Percentiles rank a stretch among this genome's conserved stretches.
phyloP scores from a whole-genome alignment of 352 stramenopile genomes.

The Globisporangium takayamanum region DNA sequence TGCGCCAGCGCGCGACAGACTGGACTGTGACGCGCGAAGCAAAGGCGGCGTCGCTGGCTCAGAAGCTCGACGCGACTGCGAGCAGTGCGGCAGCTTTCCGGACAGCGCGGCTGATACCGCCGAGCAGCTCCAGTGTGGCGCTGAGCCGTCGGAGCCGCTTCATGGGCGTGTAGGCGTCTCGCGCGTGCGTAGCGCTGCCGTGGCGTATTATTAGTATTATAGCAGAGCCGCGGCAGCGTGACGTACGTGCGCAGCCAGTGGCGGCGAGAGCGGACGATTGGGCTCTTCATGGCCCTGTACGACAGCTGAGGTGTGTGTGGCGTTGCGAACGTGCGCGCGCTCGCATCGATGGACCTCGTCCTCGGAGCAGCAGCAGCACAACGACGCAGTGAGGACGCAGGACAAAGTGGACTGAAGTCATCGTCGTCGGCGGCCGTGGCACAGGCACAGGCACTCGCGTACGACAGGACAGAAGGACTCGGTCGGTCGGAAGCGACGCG shows the following conservation, averaged over 20 bases:
- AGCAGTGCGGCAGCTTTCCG: neutral
- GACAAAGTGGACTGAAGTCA: too few relatives aligned
- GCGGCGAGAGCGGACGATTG: too few relatives aligned
- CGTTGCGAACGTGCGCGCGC: too few relatives aligned
- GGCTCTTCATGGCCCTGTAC: too few relatives aligned
- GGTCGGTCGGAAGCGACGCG: too few relatives aligned
- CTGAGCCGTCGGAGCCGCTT: slow-evolving; percentile 1
- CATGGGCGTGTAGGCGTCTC: neutral
- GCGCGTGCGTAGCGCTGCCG: neutral
- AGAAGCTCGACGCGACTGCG: slow-evolving; percentile 2
- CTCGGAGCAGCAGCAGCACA: too few relatives aligned
- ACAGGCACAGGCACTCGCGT: too few relatives aligned
- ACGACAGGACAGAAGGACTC: too few relatives aligned
- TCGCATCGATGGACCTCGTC: too few relatives aligned
- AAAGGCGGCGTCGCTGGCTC: slow-evolving; percentile 4
- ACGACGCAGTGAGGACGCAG: too few relatives aligned
- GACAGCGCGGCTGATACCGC: slow-evolving; percentile 5
- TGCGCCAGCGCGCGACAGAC: slow-evolving; percentile 34
- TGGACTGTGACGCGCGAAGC: slow-evolving; percentile 16
- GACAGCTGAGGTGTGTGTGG: too few relatives aligned
- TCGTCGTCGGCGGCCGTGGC: too few relatives aligned
- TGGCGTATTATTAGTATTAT: slow-evolving; percentile 11
- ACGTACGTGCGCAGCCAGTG: neutral
- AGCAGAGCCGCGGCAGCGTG: neutral
- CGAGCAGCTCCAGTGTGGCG: slow-evolving; percentile 1